phyloP scores from a whole-genome alignment of 306 rosid genomes.

The Datisca glomerata region DNA sequence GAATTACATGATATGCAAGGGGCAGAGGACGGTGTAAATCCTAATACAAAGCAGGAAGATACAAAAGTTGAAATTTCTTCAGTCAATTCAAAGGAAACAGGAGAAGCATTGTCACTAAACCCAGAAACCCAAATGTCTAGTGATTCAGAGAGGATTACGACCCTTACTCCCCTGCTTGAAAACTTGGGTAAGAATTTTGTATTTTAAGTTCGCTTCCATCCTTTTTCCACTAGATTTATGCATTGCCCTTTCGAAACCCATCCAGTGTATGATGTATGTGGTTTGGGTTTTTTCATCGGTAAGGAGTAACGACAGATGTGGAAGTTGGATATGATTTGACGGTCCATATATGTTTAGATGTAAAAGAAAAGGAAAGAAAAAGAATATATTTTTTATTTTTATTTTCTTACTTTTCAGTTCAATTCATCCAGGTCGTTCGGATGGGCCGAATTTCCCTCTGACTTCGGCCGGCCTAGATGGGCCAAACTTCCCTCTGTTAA shows the following conservation, averaged over 20 bases:
- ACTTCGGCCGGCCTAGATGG: too few species aligned
- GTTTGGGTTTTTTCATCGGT: not conserved
- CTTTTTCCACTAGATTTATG: slow-evolving; percentile 5
- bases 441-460: too few species aligned
- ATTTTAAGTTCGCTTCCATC: not conserved
- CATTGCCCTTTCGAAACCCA: slow-evolving; percentile 1
- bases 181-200: slow-evolving; percentile 46
- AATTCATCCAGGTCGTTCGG: too few species aligned
- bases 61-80: slow-evolving; percentile 12
- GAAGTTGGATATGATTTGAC: not conserved
- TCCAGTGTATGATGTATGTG: not conserved
- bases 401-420: too few species aligned
- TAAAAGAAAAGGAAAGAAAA: too few species aligned
- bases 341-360: not conserved
- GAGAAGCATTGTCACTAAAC: slow-evolving; percentile 11
- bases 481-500: too few species aligned
- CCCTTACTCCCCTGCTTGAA: slow-evolving; percentile 40
- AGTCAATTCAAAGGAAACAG: slow-evolving; percentile 24
- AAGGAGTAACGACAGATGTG: too few species aligned
- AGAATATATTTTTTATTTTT: too few species aligned
- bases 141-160: slow-evolving; percentile 18
- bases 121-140: slow-evolving; percentile 23
- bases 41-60: slow-evolving; percentile 12
- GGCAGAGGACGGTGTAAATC: slow-evolving; percentile 9
- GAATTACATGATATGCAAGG: slow-evolving; percentile 41